Evolutionary conservation across 2,329 filamentous ascomycete species (phyloP).

Genomic region (Pseudodiploospora longispora): DNA sequence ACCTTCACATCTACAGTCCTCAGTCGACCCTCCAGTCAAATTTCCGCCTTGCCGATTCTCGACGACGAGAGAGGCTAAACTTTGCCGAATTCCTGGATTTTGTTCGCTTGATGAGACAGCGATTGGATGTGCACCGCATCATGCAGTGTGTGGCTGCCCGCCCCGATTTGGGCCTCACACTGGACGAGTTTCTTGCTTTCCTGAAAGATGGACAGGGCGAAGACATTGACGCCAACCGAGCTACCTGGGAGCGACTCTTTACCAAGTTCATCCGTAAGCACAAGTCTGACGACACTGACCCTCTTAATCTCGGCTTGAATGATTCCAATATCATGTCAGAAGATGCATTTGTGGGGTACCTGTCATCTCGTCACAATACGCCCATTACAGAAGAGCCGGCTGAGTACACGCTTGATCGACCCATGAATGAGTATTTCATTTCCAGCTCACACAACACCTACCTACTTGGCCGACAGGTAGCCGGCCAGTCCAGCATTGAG

Average conservation of each 20-base stretch:
- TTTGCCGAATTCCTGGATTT: conserved; percentile 80
- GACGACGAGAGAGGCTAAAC: conserved; percentile 57
- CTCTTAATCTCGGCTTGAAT: conserved; percentile 34
- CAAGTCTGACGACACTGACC: conserved; percentile 36
- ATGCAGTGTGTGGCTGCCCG: conserved; percentile 56
- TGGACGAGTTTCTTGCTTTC: conserved; percentile 68
- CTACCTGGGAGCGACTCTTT: conserved; percentile 66
- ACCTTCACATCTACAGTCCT: conserved; percentile 85
- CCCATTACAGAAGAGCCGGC: conserved; percentile 54
- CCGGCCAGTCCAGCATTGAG: conserved; percentile 84
- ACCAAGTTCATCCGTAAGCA: conserved; percentile 57
- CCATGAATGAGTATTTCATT: conserved; percentile 94
- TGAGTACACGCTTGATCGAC: conserved; percentile 63
- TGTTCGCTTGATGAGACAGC: conserved; percentile 71
- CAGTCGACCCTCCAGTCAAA: conserved; percentile 63
- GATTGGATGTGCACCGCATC: conserved; percentile 70
- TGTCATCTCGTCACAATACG: conserved; percentile 67
- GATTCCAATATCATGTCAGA: conserved; percentile 59
- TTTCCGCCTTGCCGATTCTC: conserved; percentile 66
- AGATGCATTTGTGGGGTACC: conserved; percentile 67
- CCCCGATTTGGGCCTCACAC: conserved; percentile 56
- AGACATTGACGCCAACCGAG: conserved; percentile 57
- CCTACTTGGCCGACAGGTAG: conserved; percentile 81
- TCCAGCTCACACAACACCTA: conserved; percentile 99
- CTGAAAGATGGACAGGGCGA: conserved; percentile 67